Percentiles rank a stretch among this genome's conserved stretches.
phyloP scores from a whole-genome alignment of 768 basidiomycete species.

The Rhodotorula graminis region DNA sequence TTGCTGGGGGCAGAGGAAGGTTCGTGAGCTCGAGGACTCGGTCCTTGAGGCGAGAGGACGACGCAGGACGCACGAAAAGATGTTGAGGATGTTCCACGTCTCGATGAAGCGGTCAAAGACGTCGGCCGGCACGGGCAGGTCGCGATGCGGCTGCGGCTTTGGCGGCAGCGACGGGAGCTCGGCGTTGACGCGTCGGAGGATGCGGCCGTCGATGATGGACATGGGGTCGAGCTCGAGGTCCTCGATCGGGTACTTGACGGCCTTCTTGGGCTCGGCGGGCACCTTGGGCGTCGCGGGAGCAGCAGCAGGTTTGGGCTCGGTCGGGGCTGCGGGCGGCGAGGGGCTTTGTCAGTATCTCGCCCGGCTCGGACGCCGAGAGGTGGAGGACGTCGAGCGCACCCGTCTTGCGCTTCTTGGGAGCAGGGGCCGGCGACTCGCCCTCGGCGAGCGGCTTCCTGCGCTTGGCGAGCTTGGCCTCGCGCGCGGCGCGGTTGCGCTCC shows the following conservation, averaged over 20 bases:
- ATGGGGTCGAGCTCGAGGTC: constrained; percentile 68
- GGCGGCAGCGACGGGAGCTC: constrained; percentile 36
- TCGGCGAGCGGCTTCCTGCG: constrained; percentile 3
- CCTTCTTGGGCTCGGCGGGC: constrained; percentile 50
- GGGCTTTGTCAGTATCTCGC: background rate
- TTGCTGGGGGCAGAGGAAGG: constrained; percentile 53
- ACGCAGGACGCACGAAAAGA: constrained; percentile 69
- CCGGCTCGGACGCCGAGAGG: background rate
- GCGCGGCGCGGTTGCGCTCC: constrained; percentile 69
- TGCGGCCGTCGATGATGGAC: constrained; percentile 40
- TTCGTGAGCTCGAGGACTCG: no score
- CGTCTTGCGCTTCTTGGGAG: constrained; percentile 21
- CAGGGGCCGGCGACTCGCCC: background rate
- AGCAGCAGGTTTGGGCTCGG: background rate
- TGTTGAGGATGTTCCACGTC: constrained; percentile 89
- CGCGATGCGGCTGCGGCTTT: constrained; percentile 30
- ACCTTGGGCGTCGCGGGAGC: background rate
- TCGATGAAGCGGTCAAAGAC: constrained; percentile 80
- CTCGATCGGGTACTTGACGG: constrained; percentile 86
- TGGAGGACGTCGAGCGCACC: background rate
- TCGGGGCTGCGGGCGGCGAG: background rate
- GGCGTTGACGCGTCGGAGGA: constrained; percentile 35
- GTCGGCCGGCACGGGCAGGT: constrained; percentile 34
- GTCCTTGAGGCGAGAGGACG: background rate
- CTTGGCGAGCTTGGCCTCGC: constrained; percentile 61